A percentile compares a stretch with the other conserved stretches of the same genome.
Conservation (phyloP, 1,139 yeast species). For the Geotrichum phurueaensis region DNA sequence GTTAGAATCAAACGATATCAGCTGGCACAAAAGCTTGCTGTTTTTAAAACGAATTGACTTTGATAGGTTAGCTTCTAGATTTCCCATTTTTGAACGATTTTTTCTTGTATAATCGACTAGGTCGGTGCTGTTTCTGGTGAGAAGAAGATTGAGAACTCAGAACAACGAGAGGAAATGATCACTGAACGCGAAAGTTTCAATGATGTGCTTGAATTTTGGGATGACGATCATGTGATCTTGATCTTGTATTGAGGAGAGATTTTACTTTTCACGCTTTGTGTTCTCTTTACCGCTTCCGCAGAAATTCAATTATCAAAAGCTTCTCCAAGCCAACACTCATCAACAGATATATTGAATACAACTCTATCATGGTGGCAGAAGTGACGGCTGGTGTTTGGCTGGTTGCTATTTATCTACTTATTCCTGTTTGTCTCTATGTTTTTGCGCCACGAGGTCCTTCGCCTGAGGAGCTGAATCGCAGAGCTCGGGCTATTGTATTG, state of each 20-base stretch:
- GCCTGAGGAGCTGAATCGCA: constrained; percentile 21
- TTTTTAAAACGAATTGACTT: background rate
- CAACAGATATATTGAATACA: background rate
- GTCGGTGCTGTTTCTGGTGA: background rate
- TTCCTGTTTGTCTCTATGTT: constrained; percentile 16
- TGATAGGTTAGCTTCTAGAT: background rate
- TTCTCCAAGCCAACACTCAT: background rate
- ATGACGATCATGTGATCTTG: background rate
- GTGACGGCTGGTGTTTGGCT: constrained; percentile 13
- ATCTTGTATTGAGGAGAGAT: background rate
- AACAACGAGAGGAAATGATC: background rate
- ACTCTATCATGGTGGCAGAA: background rate
- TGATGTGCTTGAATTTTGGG: background rate
- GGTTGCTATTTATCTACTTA: constrained; percentile 14
- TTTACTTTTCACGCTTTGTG: background rate
- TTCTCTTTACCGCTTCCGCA: background rate
- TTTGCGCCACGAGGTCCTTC: constrained; percentile 11
- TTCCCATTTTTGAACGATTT: background rate
- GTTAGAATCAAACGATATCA: background rate
- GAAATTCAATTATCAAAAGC: background rate
- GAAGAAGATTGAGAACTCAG: background rate
- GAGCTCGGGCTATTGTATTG: constrained; percentile 59
- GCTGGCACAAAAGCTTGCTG: background rate
- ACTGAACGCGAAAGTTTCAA: background rate
- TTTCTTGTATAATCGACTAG: background rate